A percentile compares a stretch with the other conserved stretches of the same genome.
Evolutionary conservation across 768 basidiomycete genomes (phyloP).

Genomic region (Boletellus sp.): DNA sequence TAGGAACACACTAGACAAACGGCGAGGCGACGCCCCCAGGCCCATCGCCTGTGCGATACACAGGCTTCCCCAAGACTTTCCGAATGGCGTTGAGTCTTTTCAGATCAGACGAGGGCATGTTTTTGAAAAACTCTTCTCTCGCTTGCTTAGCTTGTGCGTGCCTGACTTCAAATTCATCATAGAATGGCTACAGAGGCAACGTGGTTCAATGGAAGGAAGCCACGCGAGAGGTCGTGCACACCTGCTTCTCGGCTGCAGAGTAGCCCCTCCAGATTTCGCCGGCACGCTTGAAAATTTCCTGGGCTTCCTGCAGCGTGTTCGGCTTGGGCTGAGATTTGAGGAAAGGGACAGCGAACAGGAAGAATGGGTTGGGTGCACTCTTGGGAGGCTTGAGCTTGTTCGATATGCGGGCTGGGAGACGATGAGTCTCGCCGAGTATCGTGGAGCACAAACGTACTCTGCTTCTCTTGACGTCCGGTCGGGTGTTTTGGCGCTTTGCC

Average conservation of each 20-base stretch:
- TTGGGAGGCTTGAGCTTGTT: slow-evolving; percentile 25
- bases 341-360: slow-evolving; percentile 23
- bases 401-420: slow-evolving; percentile 13
- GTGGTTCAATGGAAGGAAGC: neutral
- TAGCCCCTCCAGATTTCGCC: slow-evolving; percentile 30
- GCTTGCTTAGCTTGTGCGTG: slow-evolving; percentile 19
- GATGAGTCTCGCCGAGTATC: slow-evolving; percentile 1
- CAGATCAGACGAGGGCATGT: slow-evolving; percentile 16
- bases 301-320: neutral
- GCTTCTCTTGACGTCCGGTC: neutral
- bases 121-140: slow-evolving; percentile 28
- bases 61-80: slow-evolving; percentile 22
- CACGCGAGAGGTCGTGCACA: slow-evolving; percentile 9
- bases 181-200: slow-evolving; percentile 22
- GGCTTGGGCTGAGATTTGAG: slow-evolving; percentile 1
- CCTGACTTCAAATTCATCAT: slow-evolving; percentile 16
- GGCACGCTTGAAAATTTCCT: slow-evolving; percentile 18
- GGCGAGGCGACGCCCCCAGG: slow-evolving; percentile 5
- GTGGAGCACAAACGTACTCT: slow-evolving; percentile 10
- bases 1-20: slow-evolving; percentile 25
- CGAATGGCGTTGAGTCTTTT: slow-evolving; percentile 34
- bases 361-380: slow-evolving; percentile 23
- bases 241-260: slow-evolving; percentile 36
- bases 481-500: slow-evolving; percentile 6
- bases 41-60: slow-evolving; percentile 4